Percentiles rank a stretch among this genome's conserved stretches.
Evolutionary conservation across 345 rosid species (phyloP).

Genomic region (Punica granatum): DNA sequence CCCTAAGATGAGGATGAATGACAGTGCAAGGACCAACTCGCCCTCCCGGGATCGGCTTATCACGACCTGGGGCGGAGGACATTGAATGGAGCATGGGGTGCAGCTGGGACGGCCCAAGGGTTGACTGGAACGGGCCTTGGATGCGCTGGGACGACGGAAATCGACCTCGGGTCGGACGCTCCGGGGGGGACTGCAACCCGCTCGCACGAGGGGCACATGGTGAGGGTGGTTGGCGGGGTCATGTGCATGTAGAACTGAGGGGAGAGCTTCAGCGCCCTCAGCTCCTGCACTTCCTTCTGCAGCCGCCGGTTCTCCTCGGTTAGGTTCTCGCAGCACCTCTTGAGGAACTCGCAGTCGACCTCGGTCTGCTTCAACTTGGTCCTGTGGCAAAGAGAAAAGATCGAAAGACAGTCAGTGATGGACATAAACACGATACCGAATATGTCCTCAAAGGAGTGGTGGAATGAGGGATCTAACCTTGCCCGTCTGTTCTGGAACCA

Average conservation of each 20-base stretch:
- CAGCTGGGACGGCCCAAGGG: slow-evolving; percentile 35
- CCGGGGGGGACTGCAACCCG: slow-evolving; percentile 66
- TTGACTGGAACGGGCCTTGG: slow-evolving; percentile 38
- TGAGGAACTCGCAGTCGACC: slow-evolving; percentile 90
- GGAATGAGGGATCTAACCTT: slow-evolving; percentile 37
- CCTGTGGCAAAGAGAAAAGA: slow-evolving; percentile 24
- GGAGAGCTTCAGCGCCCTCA: slow-evolving; percentile 88
- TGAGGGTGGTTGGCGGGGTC: slow-evolving; percentile 95
- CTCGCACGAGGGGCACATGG: slow-evolving; percentile 99
- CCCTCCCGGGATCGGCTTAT: background rate
- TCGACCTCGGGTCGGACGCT: background rate
- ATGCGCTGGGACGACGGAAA: slow-evolving; percentile 8
- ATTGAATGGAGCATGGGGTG: slow-evolving; percentile 4
- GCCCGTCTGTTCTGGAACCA: slow-evolving; percentile 99
- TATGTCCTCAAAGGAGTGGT: background rate
- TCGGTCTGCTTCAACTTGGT: slow-evolving; percentile 98
- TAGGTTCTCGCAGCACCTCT: slow-evolving; percentile 92
- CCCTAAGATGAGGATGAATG: too few relatives aligned
- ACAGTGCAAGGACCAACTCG: background rate
- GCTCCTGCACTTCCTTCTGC: slow-evolving; percentile 88
- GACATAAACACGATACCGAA: background rate
- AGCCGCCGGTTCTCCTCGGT: slow-evolving; percentile 93
- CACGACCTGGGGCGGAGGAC: slow-evolving; percentile 9
- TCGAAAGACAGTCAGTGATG: background rate
- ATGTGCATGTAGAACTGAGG: slow-evolving; percentile 97